Base-by-base conservation (phyloP, 495 filamentous ascomycete genomes). In the Letharia lupina region DNA sequence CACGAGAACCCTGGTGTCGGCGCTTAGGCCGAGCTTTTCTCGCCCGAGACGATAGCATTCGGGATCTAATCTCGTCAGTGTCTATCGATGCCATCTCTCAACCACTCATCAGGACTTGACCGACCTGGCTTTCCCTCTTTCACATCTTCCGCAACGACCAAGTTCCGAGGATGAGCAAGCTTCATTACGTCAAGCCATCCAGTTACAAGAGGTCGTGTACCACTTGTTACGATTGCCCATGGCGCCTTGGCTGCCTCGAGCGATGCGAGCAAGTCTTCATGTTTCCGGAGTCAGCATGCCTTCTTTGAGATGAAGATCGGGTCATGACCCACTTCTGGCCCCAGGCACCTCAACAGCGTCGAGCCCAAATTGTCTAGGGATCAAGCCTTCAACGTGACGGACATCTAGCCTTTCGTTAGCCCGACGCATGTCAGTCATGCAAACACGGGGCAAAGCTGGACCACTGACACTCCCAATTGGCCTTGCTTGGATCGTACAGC, bases 221-320 rank as follows among this genome's bases (percentile, higher is more conserved):
- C 94, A 3, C 89, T 93, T 8, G 94, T 98, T 12, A 97, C 93
- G 65, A 98, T 93, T 35, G 90, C 89, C 94, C 94, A 98, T 57
- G 84, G 86, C 0, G 83, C 86, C 57, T 78, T 74, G 42, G 77
- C 75, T 41, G 77, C 71, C 65, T 88, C 82, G 12, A 90, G 79
- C n/a, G 79, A 72, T 61, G 80, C 71, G 65, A 91, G 82, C 61
- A 90, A 70, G 52, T 71, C 72, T 57, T 37, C 33, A 57, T 37
- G 54, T 57, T 35, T 57, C 54, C 33, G 54, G 31, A 18, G 33
- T 57, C 33, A 37, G 54, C 54, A 18, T 20, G 33, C 5, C 54
- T 57, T 20, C 33, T 57, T 57, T 57, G 54, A 37, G 54, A 57
- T 37, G 15, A 37, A 35, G 33, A 37, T 37, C 31, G 54, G 3